These are phyloP conservation scores for Ramalina intermedia DNA, from an alignment of 495 filamentous ascomycete species.

Conservation along the genomic window DNA sequence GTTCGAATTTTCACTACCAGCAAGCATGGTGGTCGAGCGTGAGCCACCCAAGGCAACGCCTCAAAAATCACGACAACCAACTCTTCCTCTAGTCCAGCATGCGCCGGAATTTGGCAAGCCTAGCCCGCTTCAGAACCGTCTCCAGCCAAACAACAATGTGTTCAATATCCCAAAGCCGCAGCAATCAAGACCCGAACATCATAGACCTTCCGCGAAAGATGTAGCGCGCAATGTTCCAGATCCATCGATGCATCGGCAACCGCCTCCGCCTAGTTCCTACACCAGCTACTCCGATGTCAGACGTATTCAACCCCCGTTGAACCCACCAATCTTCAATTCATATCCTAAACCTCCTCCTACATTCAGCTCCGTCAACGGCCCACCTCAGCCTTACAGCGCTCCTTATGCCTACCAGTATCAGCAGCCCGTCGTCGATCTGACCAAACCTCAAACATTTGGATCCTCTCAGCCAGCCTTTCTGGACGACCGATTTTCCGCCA, in stretches of 20 bases:
- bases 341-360: conserved; percentile 24
- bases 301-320: conserved; percentile 32
- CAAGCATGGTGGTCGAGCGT: conserved; percentile 15
- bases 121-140: conserved; percentile 30
- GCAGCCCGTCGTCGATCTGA: conserved; percentile 33
- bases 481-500: conserved; percentile 25
- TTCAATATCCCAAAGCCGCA: conserved; percentile 39
- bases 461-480: conserved; percentile 14
- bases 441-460: conserved; percentile 15
- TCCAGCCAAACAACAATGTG: conserved; percentile 25
- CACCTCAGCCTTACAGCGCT: not conserved
- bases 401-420: conserved; percentile 23
- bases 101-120: conserved; percentile 47
- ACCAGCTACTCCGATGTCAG: conserved; percentile 22
- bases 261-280: conserved; percentile 1
- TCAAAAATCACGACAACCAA: conserved; percentile 4
- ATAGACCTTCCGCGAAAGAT: conserved; percentile 18
- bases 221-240: conserved; percentile 16
- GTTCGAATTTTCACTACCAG: not conserved
- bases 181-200: conserved; percentile 34
- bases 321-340: conserved; percentile 26
- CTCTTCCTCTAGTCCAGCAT: conserved; percentile 5
- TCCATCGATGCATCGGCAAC: conserved; percentile 31
- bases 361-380: conserved; percentile 22
- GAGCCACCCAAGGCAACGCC: conserved; percentile 13